These are phyloP conservation scores for Leptographium lundbergii DNA, from an alignment of 2,329 filamentous ascomycete species.

Conservation along the genomic window DNA sequence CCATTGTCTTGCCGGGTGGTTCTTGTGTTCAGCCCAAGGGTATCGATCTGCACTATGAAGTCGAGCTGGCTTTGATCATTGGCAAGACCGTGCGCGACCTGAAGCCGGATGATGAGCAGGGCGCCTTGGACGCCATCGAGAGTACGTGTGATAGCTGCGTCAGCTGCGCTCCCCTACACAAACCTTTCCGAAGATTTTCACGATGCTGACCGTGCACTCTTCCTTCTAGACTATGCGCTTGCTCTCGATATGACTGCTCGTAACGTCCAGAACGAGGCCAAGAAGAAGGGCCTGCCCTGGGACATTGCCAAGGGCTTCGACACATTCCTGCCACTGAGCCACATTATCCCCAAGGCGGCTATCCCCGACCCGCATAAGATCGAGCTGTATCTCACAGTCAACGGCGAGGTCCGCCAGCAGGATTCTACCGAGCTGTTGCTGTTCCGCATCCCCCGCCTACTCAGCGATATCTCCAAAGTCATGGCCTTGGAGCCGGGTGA, in stretches of 20 bases:
- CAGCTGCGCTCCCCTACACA: neutral
- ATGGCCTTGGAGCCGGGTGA: slow-evolving; percentile 91
- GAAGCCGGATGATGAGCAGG: slow-evolving; percentile 56
- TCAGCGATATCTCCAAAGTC: slow-evolving; percentile 86
- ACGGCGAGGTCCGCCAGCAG: slow-evolving; percentile 62
- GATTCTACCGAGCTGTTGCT: slow-evolving; percentile 93
- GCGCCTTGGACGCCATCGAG: slow-evolving; percentile 71
- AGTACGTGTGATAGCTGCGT: slow-evolving; percentile 33
- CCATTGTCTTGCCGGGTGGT: slow-evolving; percentile 70
- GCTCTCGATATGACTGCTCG: slow-evolving; percentile 96
- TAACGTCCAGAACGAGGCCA: slow-evolving; percentile 91
- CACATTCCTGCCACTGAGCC: slow-evolving; percentile 83
- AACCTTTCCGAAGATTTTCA: neutral
- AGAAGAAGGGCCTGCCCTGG: slow-evolving; percentile 95
- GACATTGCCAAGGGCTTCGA: slow-evolving; percentile 95
- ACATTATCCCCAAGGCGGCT: slow-evolving; percentile 63
- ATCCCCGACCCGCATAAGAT: slow-evolving; percentile 83
- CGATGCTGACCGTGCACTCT: neutral
- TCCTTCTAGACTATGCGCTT: slow-evolving; percentile 61
- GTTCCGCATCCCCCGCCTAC: slow-evolving; percentile 73
- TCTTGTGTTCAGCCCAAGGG: slow-evolving; percentile 73
- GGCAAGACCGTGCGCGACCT: slow-evolving; percentile 70
- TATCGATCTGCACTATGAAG: slow-evolving; percentile 83
- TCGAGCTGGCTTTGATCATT: slow-evolving; percentile 84
- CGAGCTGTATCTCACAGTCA: slow-evolving; percentile 76